phyloP scores from a whole-genome alignment of 345 rosid genomes.

The Carallia pectinifolia region DNA sequence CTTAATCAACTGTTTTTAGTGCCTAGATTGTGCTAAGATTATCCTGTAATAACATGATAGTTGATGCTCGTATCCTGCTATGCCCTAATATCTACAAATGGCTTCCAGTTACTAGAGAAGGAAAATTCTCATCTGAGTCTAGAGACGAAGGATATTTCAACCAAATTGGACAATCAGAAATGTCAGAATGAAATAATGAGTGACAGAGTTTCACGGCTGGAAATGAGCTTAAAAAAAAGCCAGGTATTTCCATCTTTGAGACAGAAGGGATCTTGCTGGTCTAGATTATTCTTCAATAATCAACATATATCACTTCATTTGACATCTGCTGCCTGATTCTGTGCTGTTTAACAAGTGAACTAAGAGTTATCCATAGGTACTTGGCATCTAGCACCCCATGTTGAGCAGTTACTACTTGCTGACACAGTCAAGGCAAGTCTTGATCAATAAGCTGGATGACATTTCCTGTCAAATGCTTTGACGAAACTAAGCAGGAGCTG shows the following conservation, averaged over 20 bases:
- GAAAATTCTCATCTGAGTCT: slow-evolving; percentile 56
- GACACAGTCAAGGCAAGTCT: not conserved
- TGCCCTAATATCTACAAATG: slow-evolving; percentile 9
- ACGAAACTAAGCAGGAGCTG: not conserved
- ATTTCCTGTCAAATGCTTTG: not conserved
- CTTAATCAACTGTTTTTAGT: slow-evolving; percentile 1
- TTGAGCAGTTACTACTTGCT: not conserved
- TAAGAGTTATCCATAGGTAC: not conserved
- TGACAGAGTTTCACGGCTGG: slow-evolving; percentile 50
- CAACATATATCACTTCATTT: not conserved
- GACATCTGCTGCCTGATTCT: too few species aligned
- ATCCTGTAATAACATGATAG: not conserved
- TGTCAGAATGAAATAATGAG: slow-evolving; percentile 47
- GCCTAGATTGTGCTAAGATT: not conserved
- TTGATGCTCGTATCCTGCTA: not conserved
- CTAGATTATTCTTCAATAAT: not conserved
- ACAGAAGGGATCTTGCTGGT: not conserved
- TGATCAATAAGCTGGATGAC: too few species aligned
- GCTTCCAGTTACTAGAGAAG: slow-evolving; percentile 64
- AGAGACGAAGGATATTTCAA: slow-evolving; percentile 47
- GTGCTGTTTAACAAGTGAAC: too few species aligned
- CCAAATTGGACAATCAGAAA: slow-evolving; percentile 55
- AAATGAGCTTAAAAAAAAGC: slow-evolving; percentile 45
- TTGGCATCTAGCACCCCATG: not conserved
- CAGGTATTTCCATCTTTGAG: slow-evolving; percentile 44